These are phyloP conservation scores for Achlya hypogyna DNA, from an alignment of 352 stramenopile species.

Conservation along the genomic window DNA sequence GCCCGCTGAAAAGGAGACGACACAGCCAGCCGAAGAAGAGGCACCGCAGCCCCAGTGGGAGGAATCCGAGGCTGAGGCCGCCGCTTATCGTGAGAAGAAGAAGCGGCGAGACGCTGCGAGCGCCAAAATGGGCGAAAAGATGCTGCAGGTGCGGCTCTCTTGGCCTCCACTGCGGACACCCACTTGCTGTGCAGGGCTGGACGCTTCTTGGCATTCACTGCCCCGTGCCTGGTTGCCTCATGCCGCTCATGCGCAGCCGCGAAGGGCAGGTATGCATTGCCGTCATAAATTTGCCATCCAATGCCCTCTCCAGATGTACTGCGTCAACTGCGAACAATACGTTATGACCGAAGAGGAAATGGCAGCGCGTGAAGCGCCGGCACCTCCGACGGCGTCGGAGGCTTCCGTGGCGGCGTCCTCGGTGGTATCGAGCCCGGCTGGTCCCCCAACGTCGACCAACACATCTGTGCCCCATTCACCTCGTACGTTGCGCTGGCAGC, in stretches of 20 bases:
- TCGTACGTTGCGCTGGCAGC: conserved; percentile 1
- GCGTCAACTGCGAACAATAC: conserved; percentile 65
- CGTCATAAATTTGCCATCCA: neutral
- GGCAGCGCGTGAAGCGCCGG: conserved; percentile 30
- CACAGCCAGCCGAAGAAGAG: neutral
- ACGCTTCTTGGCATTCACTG: conserved; percentile 63
- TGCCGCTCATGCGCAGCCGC: conserved; percentile 68
- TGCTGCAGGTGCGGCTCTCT: conserved; percentile 43
- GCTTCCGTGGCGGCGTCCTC: no score
- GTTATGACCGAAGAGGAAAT: conserved; percentile 66
- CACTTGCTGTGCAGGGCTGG: conserved; percentile 39
- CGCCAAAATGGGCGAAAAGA: conserved; percentile 65
- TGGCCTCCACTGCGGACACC: neutral
- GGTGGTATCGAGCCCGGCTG: neutral
- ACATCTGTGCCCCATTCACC: neutral
- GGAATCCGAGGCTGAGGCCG: neutral
- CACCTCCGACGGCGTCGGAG: conserved; percentile 23
- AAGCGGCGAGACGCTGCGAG: conserved; percentile 69
- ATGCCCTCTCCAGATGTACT: conserved; percentile 50
- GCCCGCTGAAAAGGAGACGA: neutral
- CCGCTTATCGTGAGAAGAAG: conserved; percentile 26
- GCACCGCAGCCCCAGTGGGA: neutral
- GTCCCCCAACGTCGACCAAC: neutral
- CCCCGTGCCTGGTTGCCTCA: conserved; percentile 59
- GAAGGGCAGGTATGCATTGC: conserved; percentile 36